Evolutionary conservation across 306 rosid species (phyloP).

Genomic region (Clitoria ternatea): DNA sequence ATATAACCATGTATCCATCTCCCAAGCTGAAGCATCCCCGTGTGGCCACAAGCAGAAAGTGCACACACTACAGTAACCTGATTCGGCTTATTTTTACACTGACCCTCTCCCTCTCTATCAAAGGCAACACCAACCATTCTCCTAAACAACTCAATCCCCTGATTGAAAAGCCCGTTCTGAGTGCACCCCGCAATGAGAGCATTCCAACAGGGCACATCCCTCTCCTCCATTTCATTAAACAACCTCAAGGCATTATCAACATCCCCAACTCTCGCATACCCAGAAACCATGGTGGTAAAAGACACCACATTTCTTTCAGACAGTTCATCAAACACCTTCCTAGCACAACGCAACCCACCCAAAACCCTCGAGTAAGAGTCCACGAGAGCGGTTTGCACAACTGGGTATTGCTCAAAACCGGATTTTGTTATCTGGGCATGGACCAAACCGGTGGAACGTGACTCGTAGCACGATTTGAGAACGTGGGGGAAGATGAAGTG

Average conservation of each 20-base stretch:
- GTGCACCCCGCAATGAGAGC: conserved; percentile 70
- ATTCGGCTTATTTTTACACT: conserved; percentile 50
- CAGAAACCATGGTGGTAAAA: conserved; percentile 71
- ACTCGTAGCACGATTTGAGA: conserved; percentile 40
- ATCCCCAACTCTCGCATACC: conserved; percentile 58
- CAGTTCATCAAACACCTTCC: conserved; percentile 71
- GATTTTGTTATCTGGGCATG: conserved; percentile 59
- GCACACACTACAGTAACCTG: conserved; percentile 59
- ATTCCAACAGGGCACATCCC: conserved; percentile 78
- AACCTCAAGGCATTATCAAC: conserved; percentile 43
- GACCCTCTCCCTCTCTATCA: too few species aligned
- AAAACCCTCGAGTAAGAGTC: conserved; percentile 45
- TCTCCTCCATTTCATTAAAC: conserved; percentile 60
- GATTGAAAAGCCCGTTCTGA: conserved; percentile 65
- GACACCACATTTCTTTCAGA: conserved; percentile 53
- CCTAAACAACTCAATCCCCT: conserved; percentile 57
- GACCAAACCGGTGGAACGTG: conserved; percentile 26
- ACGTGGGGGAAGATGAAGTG: conserved; percentile 64
- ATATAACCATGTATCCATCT: conserved; percentile 71
- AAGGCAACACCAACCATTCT: conserved; percentile 36
- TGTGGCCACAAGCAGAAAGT: conserved; percentile 79
- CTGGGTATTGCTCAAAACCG: conserved; percentile 51
- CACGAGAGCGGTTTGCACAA: conserved; percentile 64
- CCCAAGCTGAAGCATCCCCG: conserved; percentile 77
- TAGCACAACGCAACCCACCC: conserved; percentile 27